A percentile compares a stretch with the other conserved stretches of the same genome.
Conservation (phyloP, 495 filamentous ascomycete species). For the Recurvomyces mirabilis region DNA sequence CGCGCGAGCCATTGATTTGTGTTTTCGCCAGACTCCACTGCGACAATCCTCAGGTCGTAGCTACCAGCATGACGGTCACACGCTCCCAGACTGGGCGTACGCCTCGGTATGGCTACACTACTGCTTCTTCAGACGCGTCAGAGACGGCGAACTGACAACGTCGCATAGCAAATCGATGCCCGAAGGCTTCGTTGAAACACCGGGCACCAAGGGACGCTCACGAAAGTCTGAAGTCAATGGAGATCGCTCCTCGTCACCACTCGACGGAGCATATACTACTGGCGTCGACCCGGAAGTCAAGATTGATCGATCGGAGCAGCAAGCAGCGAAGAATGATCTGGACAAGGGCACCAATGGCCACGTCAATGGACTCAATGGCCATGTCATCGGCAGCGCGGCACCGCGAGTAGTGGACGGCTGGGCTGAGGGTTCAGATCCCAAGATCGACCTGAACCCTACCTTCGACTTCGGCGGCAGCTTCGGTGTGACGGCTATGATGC, state of each 20-base stretch:
- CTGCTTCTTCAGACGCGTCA: background rate
- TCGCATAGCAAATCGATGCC: constrained; percentile 28
- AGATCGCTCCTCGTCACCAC: constrained; percentile 18
- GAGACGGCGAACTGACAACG: background rate
- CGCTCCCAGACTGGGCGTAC: constrained; percentile 34
- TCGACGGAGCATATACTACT: constrained; percentile 11
- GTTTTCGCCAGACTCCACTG: too few species aligned
- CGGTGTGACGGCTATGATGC: constrained; percentile 74
- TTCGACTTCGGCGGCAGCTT: constrained; percentile 82
- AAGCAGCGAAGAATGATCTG: constrained; percentile 9
- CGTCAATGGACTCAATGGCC: constrained; percentile 20
- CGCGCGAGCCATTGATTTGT: too few species aligned
- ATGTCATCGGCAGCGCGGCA: too few species aligned
- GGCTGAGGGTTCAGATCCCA: constrained; percentile 58
- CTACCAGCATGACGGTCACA: too few species aligned
- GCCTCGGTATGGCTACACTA: constrained; percentile 25
- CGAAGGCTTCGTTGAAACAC: constrained; percentile 35
- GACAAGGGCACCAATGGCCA: constrained; percentile 15
- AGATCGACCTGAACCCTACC: constrained; percentile 65
- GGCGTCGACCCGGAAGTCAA: constrained; percentile 6
- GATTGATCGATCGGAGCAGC: constrained; percentile 7
- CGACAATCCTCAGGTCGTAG: too few species aligned
- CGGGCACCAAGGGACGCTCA: constrained; percentile 25
- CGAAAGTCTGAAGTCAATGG: constrained; percentile 25
- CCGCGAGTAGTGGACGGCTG: too few species aligned